Conservation (phyloP, 495 filamentous ascomycete species). For the Penicillium salamii region DNA sequence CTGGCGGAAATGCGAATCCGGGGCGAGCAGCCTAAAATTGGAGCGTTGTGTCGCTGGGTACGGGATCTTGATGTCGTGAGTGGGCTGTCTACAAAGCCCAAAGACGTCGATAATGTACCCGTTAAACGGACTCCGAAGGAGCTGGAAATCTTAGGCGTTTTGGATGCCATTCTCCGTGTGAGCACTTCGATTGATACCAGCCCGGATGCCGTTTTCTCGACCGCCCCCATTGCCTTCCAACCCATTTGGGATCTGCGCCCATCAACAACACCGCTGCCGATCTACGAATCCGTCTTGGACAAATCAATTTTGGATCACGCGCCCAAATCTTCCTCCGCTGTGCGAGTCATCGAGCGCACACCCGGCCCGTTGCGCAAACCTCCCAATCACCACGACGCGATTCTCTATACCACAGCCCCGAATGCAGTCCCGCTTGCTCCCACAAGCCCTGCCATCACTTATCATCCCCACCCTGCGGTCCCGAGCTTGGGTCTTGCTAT, state of each 20-base stretch:
- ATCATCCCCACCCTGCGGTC: constrained; percentile 37
- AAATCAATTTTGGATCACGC: constrained; percentile 32
- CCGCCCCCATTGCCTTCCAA: constrained; percentile 36
- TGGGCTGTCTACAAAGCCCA: constrained; percentile 35
- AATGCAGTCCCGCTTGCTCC: constrained; percentile 33
- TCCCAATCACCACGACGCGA: constrained; percentile 38
- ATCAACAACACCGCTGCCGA: constrained; percentile 21
- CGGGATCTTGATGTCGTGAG: constrained; percentile 41
- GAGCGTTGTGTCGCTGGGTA: constrained; percentile 41
- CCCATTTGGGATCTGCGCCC: constrained; percentile 40
- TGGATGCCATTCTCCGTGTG: constrained; percentile 37
- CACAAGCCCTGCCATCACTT: constrained; percentile 24
- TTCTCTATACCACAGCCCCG: constrained; percentile 34
- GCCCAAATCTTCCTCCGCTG: constrained; percentile 24
- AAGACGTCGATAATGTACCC: constrained; percentile 11
- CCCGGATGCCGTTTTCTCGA: constrained; percentile 22
- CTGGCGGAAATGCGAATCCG: constrained; percentile 39
- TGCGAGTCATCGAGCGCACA: constrained; percentile 34
- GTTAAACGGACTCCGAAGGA: constrained; percentile 25
- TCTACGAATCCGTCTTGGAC: constrained; percentile 37
- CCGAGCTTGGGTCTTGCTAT: constrained; percentile 36
- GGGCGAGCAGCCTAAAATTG: constrained; percentile 37
- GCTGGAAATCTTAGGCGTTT: constrained; percentile 28
- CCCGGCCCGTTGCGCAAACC: constrained; percentile 36
- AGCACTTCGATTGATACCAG: constrained; percentile 35